Percentiles rank a stretch among this genome's conserved stretches.
Evolutionary conservation across 441 rosid genomes (phyloP).

Genomic region (Gossypium aridum): DNA sequence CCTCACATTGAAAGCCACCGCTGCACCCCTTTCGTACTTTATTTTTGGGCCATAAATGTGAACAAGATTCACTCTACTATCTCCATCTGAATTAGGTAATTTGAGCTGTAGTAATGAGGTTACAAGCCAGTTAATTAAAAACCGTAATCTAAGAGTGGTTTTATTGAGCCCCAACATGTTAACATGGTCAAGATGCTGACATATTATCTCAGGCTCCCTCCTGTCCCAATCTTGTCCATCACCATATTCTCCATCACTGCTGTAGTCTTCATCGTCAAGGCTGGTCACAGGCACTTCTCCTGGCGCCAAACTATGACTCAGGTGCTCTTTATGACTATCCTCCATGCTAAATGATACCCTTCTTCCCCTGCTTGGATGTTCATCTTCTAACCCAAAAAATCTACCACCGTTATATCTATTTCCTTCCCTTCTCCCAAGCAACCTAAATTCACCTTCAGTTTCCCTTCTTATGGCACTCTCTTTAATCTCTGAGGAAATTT

Average conservation of each 20-base stretch:
- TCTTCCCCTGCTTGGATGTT: slow-evolving; percentile 71
- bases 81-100: slow-evolving; percentile 54
- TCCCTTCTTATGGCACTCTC: slow-evolving; percentile 95
- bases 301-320: slow-evolving; percentile 43
- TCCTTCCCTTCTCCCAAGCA: slow-evolving; percentile 77
- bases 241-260: slow-evolving; percentile 71
- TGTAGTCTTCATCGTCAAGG: slow-evolving; percentile 64
- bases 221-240: slow-evolving; percentile 75
- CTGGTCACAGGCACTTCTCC: slow-evolving; percentile 59
- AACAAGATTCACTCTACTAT: slow-evolving; percentile 54
- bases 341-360: slow-evolving; percentile 90
- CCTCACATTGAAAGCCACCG: slow-evolving; percentile 86
- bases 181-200: slow-evolving; percentile 83
- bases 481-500: slow-evolving; percentile 48
- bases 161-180: slow-evolving; percentile 88
- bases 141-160: slow-evolving; percentile 73
- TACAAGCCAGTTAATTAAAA: slow-evolving; percentile 94
- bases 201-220: slow-evolving; percentile 76
- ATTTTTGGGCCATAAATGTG: slow-evolving; percentile 94
- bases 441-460: slow-evolving; percentile 91
- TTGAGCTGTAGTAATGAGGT: slow-evolving; percentile 82
- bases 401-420: slow-evolving; percentile 61
- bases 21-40: slow-evolving; percentile 97
- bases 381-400: slow-evolving; percentile 72
- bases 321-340: slow-evolving; percentile 41